phyloP scores from a whole-genome alignment of 2,329 filamentous ascomycete genomes.

The Fusarium euwallaceae region DNA sequence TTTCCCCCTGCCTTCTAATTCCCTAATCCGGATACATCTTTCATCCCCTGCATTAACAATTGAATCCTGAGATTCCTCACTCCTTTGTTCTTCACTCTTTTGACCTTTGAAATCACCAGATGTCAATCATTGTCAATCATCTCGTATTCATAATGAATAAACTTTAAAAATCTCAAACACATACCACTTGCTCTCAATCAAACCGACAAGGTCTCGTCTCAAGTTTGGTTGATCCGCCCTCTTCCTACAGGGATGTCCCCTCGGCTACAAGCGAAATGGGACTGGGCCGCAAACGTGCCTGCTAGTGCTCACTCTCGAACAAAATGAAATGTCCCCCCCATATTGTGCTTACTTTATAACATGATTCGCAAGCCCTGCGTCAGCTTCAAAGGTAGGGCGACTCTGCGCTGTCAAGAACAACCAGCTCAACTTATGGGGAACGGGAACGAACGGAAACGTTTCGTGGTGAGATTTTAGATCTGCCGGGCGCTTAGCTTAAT shows the following conservation, averaged over 20 bases:
- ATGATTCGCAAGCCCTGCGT: conserved; percentile 3
- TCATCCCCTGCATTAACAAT: not conserved
- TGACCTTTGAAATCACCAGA: not conserved
- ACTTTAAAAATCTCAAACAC: not conserved
- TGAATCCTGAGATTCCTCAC: too few relatives aligned
- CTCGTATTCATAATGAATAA: not conserved
- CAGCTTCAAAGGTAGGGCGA: not conserved
- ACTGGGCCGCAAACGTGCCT: conserved; percentile 13
- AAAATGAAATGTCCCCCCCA: not conserved
- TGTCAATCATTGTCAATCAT: not conserved
- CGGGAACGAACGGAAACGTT: not conserved
- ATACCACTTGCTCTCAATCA: not conserved
- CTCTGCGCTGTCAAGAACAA: not conserved
- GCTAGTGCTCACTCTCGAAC: not conserved
- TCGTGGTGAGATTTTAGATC: conserved; percentile 1
- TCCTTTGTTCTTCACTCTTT: not conserved
- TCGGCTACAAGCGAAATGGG: conserved; percentile 37
- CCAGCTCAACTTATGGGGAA: not conserved
- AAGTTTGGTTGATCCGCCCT: not conserved
- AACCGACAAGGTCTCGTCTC: not conserved
- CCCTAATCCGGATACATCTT: not conserved
- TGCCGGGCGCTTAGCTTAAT: conserved; percentile 1
- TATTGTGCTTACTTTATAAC: not conserved
- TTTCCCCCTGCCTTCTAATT: not conserved
- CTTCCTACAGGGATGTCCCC: conserved; percentile 8